Base-by-base conservation (phyloP, 2,329 filamentous ascomycete genomes). In the Aureobasidium mangrovei region DNA sequence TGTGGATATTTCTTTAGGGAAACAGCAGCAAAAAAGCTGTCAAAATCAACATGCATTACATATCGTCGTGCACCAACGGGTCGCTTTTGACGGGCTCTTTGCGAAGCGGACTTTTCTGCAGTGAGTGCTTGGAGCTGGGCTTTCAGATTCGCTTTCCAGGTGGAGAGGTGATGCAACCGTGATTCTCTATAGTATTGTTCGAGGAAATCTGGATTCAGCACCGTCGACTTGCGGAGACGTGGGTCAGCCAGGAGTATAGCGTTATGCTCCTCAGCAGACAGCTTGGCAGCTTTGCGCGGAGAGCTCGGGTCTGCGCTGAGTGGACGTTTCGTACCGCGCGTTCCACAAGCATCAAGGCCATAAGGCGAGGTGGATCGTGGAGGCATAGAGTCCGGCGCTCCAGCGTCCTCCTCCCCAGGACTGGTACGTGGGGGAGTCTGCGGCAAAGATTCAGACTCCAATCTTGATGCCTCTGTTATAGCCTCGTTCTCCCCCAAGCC, bases 11-110 rank as follows among this genome's bases (percentile, higher is more conserved):
- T 86, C 62, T 90, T 89, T 18, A 86, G 70, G 0, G 93, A 96
- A 0, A 98, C 88, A 0, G 94, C 88, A 56, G 91, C 95, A 69
- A 98, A 98, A 72, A 98, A 98, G 69, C 90, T 93, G 70, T 98
- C 94, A 67, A 98, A 98, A 66, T 98, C 93, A 31, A 98, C 89
- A 63, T 98, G 93, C 65, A 98, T 80, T 52, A 98, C 79, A 63
- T 97, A 98, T 48, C 86, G 76, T 57, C 91, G 78, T 3, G 83
- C 72, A 0, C 85, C 86, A 9, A 79, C 74, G 28, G 77, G 76
- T 40, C 77, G 75, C 62, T 83, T 78, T 55, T 73, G 73, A 75
- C 60, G 73, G 4, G 59, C 67, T 62, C 66, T 77, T 60, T 79
- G 76, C 7, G 74, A 75, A 32, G 63, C 76, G 53, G 57, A 74